Percentiles rank a stretch among this genome's conserved stretches.
phyloP scores from a whole-genome alignment of 2,329 filamentous ascomycete species.

The Bipolaris victoriae region DNA sequence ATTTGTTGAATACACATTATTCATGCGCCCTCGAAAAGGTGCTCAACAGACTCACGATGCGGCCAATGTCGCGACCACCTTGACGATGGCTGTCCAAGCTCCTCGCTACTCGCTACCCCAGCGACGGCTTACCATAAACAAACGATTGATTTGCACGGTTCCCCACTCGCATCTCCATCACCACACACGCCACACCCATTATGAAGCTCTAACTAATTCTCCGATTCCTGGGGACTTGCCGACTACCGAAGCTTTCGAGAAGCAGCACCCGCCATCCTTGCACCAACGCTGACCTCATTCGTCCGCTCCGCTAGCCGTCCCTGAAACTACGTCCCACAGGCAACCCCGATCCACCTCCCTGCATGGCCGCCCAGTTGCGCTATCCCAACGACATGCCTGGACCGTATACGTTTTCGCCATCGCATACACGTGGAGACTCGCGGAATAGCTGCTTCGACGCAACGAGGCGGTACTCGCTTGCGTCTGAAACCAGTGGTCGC shows the following conservation, averaged over 20 bases:
- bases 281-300: constrained; percentile 21
- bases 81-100: constrained; percentile 9
- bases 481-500: constrained; percentile 32
- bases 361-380: constrained; percentile 31
- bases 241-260: constrained; percentile 9
- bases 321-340: constrained; percentile 21
- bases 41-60: background rate
- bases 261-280: constrained; percentile 6
- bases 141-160: constrained; percentile 21
- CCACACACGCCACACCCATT: constrained; percentile 14
- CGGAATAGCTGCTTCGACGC: constrained; percentile 29
- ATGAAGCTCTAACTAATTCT: constrained; percentile 29
- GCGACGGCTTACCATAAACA: constrained; percentile 27
- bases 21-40: background rate
- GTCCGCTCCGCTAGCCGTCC: constrained; percentile 12
- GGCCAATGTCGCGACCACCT: background rate
- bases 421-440: constrained; percentile 22
- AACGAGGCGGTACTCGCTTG: constrained; percentile 31
- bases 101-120: constrained; percentile 10
- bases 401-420: constrained; percentile 29
- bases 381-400: constrained; percentile 38
- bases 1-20: constrained; percentile 14
- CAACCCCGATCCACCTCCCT: constrained; percentile 28
- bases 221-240: constrained; percentile 10
- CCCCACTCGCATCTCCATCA: constrained; percentile 12